phyloP scores from a whole-genome alignment of 225 moss, liverwort and hornwort species.

The Anthoceros angustus region DNA sequence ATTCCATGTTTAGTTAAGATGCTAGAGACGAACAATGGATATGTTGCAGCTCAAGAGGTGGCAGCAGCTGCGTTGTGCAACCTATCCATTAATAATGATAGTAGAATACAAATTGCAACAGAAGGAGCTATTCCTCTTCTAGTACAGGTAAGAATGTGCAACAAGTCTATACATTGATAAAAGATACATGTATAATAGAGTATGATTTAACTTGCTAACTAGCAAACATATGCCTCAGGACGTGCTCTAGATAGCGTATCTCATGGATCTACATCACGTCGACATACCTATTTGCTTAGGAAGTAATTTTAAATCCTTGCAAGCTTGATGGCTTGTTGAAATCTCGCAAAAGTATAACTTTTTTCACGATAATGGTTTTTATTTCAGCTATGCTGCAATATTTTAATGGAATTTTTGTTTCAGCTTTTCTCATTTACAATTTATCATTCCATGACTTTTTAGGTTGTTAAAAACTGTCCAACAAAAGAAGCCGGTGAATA shows the following conservation, averaged over 20 bases:
- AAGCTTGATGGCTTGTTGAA: no score
- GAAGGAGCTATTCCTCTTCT: conserved; percentile 34
- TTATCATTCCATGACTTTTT: background rate
- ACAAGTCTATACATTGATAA: no score
- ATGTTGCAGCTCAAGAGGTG: conserved; percentile 31
- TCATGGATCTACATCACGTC: no score
- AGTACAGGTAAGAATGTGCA: conserved; percentile 16
- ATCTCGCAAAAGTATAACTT: no score
- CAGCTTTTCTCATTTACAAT: no score
- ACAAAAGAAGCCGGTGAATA: conserved; percentile 41
- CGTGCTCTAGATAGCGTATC: background rate
- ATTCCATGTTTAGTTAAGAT: conserved; percentile 31
- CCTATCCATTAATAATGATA: conserved; percentile 32
- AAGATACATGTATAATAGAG: no score
- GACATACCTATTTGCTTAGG: no score
- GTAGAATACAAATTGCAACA: conserved; percentile 22
- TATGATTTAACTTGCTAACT: background rate
- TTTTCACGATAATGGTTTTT: no score
- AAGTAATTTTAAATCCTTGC: no score
- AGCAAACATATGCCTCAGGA: background rate
- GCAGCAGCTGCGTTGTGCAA: conserved; percentile 31
- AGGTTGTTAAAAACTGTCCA: conserved; percentile 31
- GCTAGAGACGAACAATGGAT: conserved; percentile 24
- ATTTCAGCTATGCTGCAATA: no score
- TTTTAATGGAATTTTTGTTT: no score